Conservation (phyloP, 805 yeast species). For the Candida ipomoeae region DNA sequence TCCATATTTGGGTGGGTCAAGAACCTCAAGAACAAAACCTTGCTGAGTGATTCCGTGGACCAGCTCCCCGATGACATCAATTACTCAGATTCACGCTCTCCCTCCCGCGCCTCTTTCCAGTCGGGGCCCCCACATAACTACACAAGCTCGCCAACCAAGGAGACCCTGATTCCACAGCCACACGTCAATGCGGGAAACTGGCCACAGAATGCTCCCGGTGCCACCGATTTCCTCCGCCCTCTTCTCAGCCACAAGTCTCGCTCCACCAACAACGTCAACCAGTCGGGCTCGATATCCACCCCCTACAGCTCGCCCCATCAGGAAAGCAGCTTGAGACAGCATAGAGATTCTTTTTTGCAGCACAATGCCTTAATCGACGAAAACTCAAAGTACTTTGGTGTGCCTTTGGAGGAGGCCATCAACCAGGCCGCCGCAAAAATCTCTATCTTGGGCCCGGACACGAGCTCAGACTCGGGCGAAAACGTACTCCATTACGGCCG, state of each 20-base stretch:
- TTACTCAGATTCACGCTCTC: constrained; percentile 20
- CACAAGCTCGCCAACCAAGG: constrained; percentile 12
- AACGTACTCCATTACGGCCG: constrained; percentile 76
- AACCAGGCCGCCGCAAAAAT: constrained; percentile 74
- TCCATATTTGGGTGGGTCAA: constrained; percentile 45
- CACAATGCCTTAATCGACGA: constrained; percentile 42
- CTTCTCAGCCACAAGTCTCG: constrained; percentile 47
- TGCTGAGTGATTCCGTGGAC: constrained; percentile 37
- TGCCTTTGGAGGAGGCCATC: constrained; percentile 66
- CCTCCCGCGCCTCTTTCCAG: constrained; percentile 15
- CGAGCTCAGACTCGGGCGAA: constrained; percentile 33
- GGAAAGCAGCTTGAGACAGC: constrained; percentile 31
- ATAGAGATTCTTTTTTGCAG: constrained; percentile 48
- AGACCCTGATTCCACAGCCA: constrained; percentile 5
- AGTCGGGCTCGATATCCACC: constrained; percentile 37
- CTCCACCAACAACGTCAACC: constrained; percentile 43
- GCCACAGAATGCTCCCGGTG: constrained; percentile 3
- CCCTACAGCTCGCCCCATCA: constrained; percentile 16
- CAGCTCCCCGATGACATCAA: constrained; percentile 24
- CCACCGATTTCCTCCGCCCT: constrained; percentile 38
- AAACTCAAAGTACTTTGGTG: constrained; percentile 69
- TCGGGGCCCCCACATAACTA: constrained; percentile 13
- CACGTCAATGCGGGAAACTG: constrained; percentile 2
- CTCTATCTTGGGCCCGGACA: constrained; percentile 51
- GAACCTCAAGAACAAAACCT: constrained; percentile 35